Conservation (phyloP, 78 protist genomes). For the Isochrysis galbana region DNA sequence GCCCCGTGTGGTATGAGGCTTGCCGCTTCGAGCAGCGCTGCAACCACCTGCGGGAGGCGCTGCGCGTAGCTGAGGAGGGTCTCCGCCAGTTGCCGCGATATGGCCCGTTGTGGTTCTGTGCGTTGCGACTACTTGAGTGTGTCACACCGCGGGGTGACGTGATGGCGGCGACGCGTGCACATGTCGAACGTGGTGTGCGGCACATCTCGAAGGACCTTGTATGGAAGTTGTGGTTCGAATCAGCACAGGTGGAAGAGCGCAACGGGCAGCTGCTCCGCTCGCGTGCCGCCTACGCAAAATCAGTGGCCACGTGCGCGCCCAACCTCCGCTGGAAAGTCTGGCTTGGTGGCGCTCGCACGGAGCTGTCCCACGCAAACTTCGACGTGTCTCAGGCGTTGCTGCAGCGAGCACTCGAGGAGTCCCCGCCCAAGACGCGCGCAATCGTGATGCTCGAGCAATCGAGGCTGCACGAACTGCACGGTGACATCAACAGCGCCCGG, state of each 20-base stretch:
- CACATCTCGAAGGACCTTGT: constrained; percentile 78
- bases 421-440: constrained; percentile 75
- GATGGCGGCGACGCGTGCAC: constrained; percentile 46
- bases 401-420: constrained; percentile 75
- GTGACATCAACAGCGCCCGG: constrained; percentile 60
- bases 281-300: constrained; percentile 65
- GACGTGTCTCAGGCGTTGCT: constrained; percentile 65
- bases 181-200: constrained; percentile 62
- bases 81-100: constrained; percentile 57
- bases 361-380: constrained; percentile 50
- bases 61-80: constrained; percentile 70
- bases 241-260: constrained; percentile 87
- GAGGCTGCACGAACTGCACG: constrained; percentile 75
- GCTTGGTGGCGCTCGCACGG: constrained; percentile 79
- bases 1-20: constrained; percentile 86
- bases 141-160: not conserved
- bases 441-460: constrained; percentile 78
- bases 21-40: constrained; percentile 77
- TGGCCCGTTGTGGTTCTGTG: constrained; percentile 85
- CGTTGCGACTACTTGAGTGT: constrained; percentile 65
- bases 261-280: constrained; percentile 50
- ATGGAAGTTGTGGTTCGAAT: constrained; percentile 90
- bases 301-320: constrained; percentile 73
- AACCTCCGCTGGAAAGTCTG: constrained; percentile 87
- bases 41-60: constrained; percentile 67